These are phyloP conservation scores for Yarrowia alimentaria DNA, from an alignment of 805 yeast genomes.

Conservation along the genomic window DNA sequence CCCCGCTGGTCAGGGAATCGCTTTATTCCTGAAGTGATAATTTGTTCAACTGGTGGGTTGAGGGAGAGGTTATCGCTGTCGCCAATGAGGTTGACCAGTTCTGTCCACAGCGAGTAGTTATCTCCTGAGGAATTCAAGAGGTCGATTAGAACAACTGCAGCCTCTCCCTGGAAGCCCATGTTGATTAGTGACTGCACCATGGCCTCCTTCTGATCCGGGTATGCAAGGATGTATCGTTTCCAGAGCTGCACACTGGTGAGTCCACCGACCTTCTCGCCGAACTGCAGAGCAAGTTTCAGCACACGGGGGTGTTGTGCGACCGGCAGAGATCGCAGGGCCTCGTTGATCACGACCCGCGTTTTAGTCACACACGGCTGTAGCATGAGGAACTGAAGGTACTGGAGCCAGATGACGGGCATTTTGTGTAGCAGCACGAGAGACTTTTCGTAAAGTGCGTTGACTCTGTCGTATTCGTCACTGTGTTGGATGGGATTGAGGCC, in stretches of 20 bases:
- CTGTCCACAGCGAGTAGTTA: conserved; percentile 47
- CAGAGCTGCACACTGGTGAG: conserved; percentile 41
- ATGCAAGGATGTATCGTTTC: conserved; percentile 39
- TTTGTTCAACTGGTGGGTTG: conserved; percentile 40
- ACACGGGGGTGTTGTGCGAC: conserved; percentile 53
- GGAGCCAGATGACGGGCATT: conserved; percentile 53
- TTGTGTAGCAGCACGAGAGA: conserved; percentile 47
- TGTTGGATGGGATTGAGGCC: conserved; percentile 38
- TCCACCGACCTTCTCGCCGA: conserved; percentile 49
- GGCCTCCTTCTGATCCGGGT: conserved; percentile 36
- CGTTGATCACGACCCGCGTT: conserved; percentile 49
- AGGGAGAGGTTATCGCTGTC: neutral
- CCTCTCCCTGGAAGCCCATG: conserved; percentile 32
- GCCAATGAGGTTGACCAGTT: conserved; percentile 46
- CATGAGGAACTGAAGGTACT: conserved; percentile 48
- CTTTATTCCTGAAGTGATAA: conserved; percentile 41
- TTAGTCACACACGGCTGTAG: conserved; percentile 41
- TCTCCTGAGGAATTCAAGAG: conserved; percentile 46
- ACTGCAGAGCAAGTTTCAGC: conserved; percentile 54
- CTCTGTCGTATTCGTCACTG: conserved; percentile 39
- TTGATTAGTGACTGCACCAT: conserved; percentile 35
- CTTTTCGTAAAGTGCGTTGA: conserved; percentile 49
- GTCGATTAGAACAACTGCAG: conserved; percentile 40
- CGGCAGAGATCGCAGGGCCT: conserved; percentile 51
- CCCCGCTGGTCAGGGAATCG: conserved; percentile 63